These are phyloP conservation scores for Coemansia sp. DNA, from an alignment of 192 early-diverging fungal genomes.

Conservation along the genomic window DNA sequence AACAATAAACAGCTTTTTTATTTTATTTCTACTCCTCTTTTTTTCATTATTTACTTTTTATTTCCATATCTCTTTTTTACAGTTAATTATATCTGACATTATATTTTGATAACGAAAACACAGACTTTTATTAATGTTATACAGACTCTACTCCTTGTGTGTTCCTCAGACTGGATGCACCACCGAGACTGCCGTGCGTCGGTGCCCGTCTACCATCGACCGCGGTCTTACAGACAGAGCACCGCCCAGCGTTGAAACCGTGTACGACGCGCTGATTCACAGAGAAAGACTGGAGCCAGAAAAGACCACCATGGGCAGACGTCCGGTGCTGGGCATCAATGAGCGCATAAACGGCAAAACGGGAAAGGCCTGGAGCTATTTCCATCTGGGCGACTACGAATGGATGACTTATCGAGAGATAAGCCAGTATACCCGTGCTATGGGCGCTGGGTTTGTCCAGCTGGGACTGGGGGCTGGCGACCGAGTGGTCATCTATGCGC, in stretches of 20 bases:
- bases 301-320: constrained; percentile 69
- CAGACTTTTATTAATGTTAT: neutral
- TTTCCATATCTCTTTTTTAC: neutral
- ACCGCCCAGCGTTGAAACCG: constrained; percentile 57
- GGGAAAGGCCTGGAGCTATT: constrained; percentile 75
- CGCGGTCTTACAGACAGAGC: constrained; percentile 27
- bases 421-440: constrained; percentile 49
- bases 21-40: neutral
- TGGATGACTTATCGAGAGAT: constrained; percentile 82
- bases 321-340: constrained; percentile 62
- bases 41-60: neutral
- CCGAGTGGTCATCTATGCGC: constrained; percentile 68
- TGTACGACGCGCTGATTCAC: constrained; percentile 72
- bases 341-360: constrained; percentile 61
- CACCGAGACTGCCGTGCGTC: constrained; percentile 28
- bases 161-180: constrained; percentile 20
- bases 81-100: too few species aligned
- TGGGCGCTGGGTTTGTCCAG: constrained; percentile 73
- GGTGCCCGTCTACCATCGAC: constrained; percentile 23
- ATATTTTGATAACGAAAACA: neutral
- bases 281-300: constrained; percentile 57
- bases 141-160: constrained; percentile 24
- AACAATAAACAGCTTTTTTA: neutral
- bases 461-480: constrained; percentile 57
- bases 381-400: constrained; percentile 73